Evolutionary conservation across 2,329 filamentous ascomycete genomes (phyloP).

Genomic region (Fusarium sororula): DNA sequence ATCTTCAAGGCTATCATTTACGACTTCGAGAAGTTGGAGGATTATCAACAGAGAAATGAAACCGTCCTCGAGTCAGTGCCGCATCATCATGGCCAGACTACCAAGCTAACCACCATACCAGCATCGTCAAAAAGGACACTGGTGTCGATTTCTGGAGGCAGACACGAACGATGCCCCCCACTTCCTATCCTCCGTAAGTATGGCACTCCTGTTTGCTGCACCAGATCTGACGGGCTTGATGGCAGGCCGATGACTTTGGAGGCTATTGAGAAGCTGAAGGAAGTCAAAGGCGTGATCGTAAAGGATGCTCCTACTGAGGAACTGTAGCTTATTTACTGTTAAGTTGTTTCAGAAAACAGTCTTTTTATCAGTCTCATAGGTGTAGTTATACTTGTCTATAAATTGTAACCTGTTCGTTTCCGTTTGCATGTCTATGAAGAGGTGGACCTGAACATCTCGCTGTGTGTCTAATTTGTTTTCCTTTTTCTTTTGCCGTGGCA

Average conservation of each 20-base stretch:
- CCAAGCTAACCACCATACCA: background rate
- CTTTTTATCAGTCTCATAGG: accelerated
- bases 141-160: slow-evolving; percentile 1
- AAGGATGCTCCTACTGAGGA: background rate
- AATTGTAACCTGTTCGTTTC: background rate
- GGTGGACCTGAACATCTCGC: accelerated
- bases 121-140: slow-evolving; percentile 4
- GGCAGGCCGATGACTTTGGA: slow-evolving; percentile 3
- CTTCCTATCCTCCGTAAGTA: slow-evolving; percentile 9
- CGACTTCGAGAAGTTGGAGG: background rate
- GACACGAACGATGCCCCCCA: slow-evolving; percentile 2
- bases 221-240: background rate
- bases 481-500: accelerated
- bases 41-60: background rate
- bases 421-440: accelerated
- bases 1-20: background rate
- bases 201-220: accelerated
- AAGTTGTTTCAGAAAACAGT: accelerated
- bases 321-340: background rate
- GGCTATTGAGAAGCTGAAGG: slow-evolving; percentile 14
- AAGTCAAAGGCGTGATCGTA: background rate
- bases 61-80: background rate
- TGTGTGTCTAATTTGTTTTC: too few relatives aligned
- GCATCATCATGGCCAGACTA: accelerated
- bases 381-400: background rate